Conservation (phyloP, 495 filamentous ascomycete genomes). For the Darksidea phi region DNA sequence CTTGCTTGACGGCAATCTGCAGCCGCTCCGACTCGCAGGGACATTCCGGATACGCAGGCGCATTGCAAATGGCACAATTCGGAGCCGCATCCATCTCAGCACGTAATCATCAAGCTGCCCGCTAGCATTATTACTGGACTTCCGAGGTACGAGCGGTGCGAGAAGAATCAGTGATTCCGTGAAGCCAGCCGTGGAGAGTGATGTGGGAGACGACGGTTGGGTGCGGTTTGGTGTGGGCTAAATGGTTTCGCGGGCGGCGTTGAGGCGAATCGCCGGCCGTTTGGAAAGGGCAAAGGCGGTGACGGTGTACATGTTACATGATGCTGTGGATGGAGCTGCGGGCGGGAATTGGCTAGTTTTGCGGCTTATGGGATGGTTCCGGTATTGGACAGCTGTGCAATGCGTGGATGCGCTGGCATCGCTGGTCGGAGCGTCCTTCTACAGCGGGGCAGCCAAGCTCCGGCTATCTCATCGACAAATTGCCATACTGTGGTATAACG, state of each 20-base stretch:
- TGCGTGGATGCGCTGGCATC: constrained; percentile 34
- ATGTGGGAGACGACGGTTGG: no score
- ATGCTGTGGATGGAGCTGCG: constrained; percentile 22
- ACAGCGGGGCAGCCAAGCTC: not conserved
- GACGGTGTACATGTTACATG: constrained; percentile 37
- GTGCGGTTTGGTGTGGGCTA: constrained; percentile 10
- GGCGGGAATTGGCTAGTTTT: constrained; percentile 15
- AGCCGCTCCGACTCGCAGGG: constrained; percentile 69
- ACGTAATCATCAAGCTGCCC: constrained; percentile 6
- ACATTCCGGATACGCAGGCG: constrained; percentile 56
- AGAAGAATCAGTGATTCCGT: no score
- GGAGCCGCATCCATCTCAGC: constrained; percentile 44
- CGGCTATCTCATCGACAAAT: not conserved
- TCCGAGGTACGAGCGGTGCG: not conserved
- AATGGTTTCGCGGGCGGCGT: constrained; percentile 15
- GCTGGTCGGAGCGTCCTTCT: constrained; percentile 14
- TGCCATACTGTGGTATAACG: not conserved
- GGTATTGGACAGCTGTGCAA: constrained; percentile 27
- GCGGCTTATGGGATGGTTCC: constrained; percentile 14
- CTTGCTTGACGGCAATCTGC: constrained; percentile 63
- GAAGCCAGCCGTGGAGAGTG: no score
- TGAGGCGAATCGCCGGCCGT: constrained; percentile 20
- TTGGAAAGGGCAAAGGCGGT: constrained; percentile 26
- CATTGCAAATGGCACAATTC: constrained; percentile 69
- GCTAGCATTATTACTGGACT: constrained; percentile 12